Base-by-base conservation (phyloP, 1,284 basidiomycete genomes). In the Tilletia indica region DNA sequence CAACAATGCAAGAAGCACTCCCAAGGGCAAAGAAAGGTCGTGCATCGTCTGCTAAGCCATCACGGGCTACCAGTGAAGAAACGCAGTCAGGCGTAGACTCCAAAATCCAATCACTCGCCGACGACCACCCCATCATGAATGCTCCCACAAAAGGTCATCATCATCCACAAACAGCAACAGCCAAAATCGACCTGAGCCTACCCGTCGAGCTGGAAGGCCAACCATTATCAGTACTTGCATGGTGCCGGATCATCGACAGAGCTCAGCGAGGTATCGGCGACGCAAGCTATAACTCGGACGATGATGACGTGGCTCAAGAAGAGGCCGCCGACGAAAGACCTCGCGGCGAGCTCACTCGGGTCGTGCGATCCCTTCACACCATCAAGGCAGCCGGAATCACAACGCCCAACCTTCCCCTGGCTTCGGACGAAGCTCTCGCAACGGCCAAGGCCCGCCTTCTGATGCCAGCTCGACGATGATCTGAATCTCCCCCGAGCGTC, bases 251-350 rank as follows among this genome's bases (percentile, higher is more conserved):
- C 51, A 68, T 82, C 34, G 78, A 82, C 25, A 72, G 80, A 4
- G 80, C 80, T 0, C 75, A 76, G 42, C 69, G 77, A 21, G 80
- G 80, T 0, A 78, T 81, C 2, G 80, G 80, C 19, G 80, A 82
- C 51, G 80, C 80, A 19, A 76, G 77, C 71, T 82, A 82, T 70
- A 76, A 81, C 48, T 74, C 72, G 56, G 79, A 78, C 70, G 78
- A 80, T 48, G 80, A 82, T 48, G 77, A 75, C 14, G 76, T 74
- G 12, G 78, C 77, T 0, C 56, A 72, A 34, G 72, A 78, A 42
- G 79, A 81, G 69, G 79, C 78, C 2, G 70, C 67, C 31, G 70
- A 68, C 42, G 67, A 68, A 19, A n/a, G 67, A 31, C 56, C 56
- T 31, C 21, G 56, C 25, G 56, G 56, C 34, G 56, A 58, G 34